These are phyloP conservation scores for Raphanus sativus DNA, from an alignment of 345 rosid genomes.

Conservation along the genomic window DNA sequence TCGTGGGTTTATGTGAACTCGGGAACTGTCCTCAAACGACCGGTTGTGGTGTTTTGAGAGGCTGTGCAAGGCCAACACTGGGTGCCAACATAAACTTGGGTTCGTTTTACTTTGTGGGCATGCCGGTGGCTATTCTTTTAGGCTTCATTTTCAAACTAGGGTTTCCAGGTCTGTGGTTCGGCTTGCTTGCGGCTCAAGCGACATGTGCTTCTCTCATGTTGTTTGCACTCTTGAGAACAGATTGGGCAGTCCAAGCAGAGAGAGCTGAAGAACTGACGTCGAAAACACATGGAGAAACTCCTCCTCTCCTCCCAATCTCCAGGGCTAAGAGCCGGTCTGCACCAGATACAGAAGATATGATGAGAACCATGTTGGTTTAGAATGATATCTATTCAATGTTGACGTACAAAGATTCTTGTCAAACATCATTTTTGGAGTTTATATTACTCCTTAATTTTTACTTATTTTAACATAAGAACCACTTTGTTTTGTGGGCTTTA, in stretches of 20 bases:
- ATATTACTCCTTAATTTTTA: slow-evolving; percentile 20
- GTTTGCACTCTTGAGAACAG: slow-evolving; percentile 60
- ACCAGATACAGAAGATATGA: slow-evolving; percentile 22
- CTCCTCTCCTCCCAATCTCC: slow-evolving; percentile 33
- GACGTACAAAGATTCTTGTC: slow-evolving; percentile 26
- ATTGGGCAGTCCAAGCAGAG: slow-evolving; percentile 67
- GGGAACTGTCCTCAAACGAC: slow-evolving; percentile 98
- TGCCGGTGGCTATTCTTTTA: slow-evolving; percentile 75
- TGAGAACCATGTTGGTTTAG: slow-evolving; percentile 33
- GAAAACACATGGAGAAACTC: slow-evolving; percentile 15
- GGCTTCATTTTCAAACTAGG: slow-evolving; percentile 74
- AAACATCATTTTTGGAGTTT: slow-evolving; percentile 27
- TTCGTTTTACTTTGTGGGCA: slow-evolving; percentile 85
- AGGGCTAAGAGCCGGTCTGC: not conserved
- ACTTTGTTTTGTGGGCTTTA: slow-evolving; percentile 14
- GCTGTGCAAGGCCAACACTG: slow-evolving; percentile 78
- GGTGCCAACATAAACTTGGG: slow-evolving; percentile 97
- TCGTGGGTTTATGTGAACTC: slow-evolving; percentile 86
- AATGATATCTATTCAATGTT: slow-evolving; percentile 8
- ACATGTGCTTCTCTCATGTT: slow-evolving; percentile 84
- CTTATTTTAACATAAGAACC: not conserved
- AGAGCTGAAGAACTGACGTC: slow-evolving; percentile 77
- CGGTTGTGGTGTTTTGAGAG: slow-evolving; percentile 87
- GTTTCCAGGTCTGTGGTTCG: slow-evolving; percentile 84
- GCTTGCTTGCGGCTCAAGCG: slow-evolving; percentile 92